Conservation (phyloP, 2,329 filamentous ascomycete species). For the Fusarium camptoceras region DNA sequence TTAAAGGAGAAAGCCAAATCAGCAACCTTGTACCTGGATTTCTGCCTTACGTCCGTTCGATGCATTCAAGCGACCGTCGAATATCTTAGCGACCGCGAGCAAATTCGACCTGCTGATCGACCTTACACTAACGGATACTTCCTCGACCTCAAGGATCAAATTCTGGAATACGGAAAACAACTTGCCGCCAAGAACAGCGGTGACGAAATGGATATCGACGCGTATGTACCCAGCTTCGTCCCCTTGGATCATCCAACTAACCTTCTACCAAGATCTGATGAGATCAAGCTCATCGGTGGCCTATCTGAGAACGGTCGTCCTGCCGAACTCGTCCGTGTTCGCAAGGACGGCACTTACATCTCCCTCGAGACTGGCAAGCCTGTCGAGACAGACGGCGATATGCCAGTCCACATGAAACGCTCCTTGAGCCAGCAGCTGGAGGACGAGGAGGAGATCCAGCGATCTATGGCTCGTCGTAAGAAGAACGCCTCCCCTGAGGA, state of each 20-base stretch:
- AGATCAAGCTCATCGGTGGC: slow-evolving; percentile 84
- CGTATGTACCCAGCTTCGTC: slow-evolving; percentile 60
- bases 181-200: slow-evolving; percentile 77
- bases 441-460: slow-evolving; percentile 84
- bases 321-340: slow-evolving; percentile 84
- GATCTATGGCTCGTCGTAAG: slow-evolving; percentile 95
- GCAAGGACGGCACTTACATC: slow-evolving; percentile 82
- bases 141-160: slow-evolving; percentile 94
- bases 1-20: slow-evolving; percentile 82
- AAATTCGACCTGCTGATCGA: slow-evolving; percentile 83
- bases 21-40: slow-evolving; percentile 80
- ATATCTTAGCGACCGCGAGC: slow-evolving; percentile 86
- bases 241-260: slow-evolving; percentile 49
- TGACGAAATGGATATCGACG: slow-evolving; percentile 68
- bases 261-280: slow-evolving; percentile 62
- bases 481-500: slow-evolving; percentile 91
- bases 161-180: slow-evolving; percentile 87
- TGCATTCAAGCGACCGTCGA: slow-evolving; percentile 92
- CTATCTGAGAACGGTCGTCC: slow-evolving; percentile 84
- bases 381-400: slow-evolving; percentile 67
- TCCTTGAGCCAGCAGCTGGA: slow-evolving; percentile 76
- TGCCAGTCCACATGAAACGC: slow-evolving; percentile 69
- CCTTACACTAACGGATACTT: slow-evolving; percentile 98
- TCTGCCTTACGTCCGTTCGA: slow-evolving; percentile 89
- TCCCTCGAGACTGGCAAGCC: slow-evolving; percentile 78